Base-by-base conservation (phyloP, 116 monocot species). In the Thalassia testudinum region DNA sequence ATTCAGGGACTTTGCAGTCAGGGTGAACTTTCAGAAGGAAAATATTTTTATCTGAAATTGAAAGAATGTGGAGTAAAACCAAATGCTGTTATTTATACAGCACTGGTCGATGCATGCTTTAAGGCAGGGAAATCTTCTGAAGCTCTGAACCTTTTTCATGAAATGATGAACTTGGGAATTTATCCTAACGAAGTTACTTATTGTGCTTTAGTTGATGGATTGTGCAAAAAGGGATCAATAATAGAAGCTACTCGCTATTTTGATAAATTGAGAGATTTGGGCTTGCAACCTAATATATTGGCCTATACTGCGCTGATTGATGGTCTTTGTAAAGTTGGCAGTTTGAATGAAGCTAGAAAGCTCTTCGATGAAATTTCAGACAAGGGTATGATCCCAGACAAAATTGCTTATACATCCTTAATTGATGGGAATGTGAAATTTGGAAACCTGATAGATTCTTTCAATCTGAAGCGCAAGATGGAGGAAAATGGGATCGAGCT, bases 151-250 rank as follows among this genome's bases (percentile, higher is more conserved):
- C 26, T 80, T 29, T 53, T 84, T 68, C 59, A 81, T 48, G 64
- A 72, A 53, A 84, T 90, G 72, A 53, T 59, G 27, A 78, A 84
- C 42, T 75, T 57, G 21, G 78, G 69, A 10, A 45, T 62, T 5
- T 11, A 40, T 42, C 84, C 75, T 0, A 76, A 45, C 61, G 52
- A 74, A 37, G 65, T 91, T 45, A 85, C 91, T 24, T 91, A 81
- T 54, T 75, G 85, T 65, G 52, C 81, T 57, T 63, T 91, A 57
- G 50, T 91, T 67, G 85, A 91, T 71, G 91, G 91, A n/a, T 66
- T 91, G 42, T 85, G 91, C 58, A 91, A 91, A 69, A 42, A 68
- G 62, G 85, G 78, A 15, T 81, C 72, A 14, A 26, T 91, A 42
- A 18, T 15, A 54, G 85, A 84, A 68, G 85, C 91, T 54, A 66